These are phyloP conservation scores for Acacia acuminata DNA, from an alignment of 306 rosid genomes.

Conservation along the genomic window DNA sequence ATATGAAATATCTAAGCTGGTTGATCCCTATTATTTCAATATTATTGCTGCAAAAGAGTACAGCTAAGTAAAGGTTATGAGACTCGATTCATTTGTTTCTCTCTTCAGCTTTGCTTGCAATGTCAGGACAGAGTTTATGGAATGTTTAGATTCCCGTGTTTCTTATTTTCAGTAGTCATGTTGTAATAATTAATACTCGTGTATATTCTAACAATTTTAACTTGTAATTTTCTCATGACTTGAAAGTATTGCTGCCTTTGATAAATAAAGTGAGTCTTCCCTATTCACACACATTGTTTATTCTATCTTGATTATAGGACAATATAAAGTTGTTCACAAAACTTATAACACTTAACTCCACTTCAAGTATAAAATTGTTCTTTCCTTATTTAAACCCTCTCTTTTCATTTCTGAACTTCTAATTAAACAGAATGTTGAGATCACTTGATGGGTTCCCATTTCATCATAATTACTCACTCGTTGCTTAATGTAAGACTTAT, in stretches of 20 bases:
- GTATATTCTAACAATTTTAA: neutral
- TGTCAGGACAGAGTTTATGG: neutral
- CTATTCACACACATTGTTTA: neutral
- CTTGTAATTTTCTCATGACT: neutral
- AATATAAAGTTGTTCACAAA: neutral
- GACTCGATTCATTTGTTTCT: neutral
- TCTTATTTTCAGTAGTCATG: neutral
- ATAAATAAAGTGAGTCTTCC: neutral
- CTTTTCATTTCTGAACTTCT: neutral
- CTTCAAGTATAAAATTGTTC: too few species aligned
- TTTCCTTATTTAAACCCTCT: neutral
- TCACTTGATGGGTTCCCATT: too few species aligned
- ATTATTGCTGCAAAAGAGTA: neutral
- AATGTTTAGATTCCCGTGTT: neutral
- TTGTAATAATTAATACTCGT: neutral
- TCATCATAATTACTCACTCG: too few species aligned
- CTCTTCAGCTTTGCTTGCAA: neutral
- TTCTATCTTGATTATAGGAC: neutral
- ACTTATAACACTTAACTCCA: too few species aligned
- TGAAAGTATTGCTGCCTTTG: neutral
- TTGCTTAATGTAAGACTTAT: too few species aligned
- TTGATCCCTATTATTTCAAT: neutral
- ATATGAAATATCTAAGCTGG: neutral
- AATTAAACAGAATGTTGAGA: neutral
- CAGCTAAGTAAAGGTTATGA: neutral